A percentile compares a stretch with the other conserved stretches of the same genome.
These are phyloP conservation scores for Clonostachys rosea DNA, from an alignment of 2,329 filamentous ascomycete species.

Conservation along the genomic window DNA sequence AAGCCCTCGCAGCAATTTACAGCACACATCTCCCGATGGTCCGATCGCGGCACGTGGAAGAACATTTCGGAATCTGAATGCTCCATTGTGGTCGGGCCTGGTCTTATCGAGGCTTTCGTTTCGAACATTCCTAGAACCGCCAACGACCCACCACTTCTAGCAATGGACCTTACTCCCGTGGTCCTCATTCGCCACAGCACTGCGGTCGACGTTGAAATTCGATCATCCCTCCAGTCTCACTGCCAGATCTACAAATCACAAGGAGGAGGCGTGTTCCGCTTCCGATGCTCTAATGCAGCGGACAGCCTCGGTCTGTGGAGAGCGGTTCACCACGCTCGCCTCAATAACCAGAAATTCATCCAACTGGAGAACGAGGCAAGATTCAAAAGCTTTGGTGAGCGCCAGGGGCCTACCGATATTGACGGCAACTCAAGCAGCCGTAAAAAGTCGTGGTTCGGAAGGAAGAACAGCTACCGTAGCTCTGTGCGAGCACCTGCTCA, in stretches of 20 bases:
- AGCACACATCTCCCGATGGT: slow-evolving; percentile 58
- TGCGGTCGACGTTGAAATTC: slow-evolving; percentile 88
- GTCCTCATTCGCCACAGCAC: slow-evolving; percentile 89
- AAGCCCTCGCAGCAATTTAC: slow-evolving; percentile 37
- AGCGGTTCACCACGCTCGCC: slow-evolving; percentile 81
- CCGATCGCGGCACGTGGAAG: slow-evolving; percentile 56
- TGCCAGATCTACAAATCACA: slow-evolving; percentile 62
- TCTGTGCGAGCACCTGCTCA: slow-evolving; percentile 56
- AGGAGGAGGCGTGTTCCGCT: slow-evolving; percentile 76
- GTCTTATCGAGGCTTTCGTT: slow-evolving; percentile 53
- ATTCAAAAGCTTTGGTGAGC: slow-evolving; percentile 68
- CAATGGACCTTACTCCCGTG: slow-evolving; percentile 83
- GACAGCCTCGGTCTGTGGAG: slow-evolving; percentile 82
- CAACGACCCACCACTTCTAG: slow-evolving; percentile 42
- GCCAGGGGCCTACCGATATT: slow-evolving; percentile 40
- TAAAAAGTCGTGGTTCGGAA: slow-evolving; percentile 54
- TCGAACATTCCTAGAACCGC: slow-evolving; percentile 20
- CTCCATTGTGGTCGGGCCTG: slow-evolving; percentile 51
- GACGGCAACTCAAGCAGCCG: slow-evolving; percentile 33
- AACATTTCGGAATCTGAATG: slow-evolving; percentile 47
- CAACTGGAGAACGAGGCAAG: slow-evolving; percentile 61
- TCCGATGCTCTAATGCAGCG: slow-evolving; percentile 70
- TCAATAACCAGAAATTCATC: slow-evolving; percentile 88
- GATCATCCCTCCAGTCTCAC: slow-evolving; percentile 72
- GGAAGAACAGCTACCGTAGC: slow-evolving; percentile 61